Evolutionary conservation across 148 eudicot species (phyloP), one percentile per base, ranked within the genome.

Genomic region (Cornus kousa): DNA sequence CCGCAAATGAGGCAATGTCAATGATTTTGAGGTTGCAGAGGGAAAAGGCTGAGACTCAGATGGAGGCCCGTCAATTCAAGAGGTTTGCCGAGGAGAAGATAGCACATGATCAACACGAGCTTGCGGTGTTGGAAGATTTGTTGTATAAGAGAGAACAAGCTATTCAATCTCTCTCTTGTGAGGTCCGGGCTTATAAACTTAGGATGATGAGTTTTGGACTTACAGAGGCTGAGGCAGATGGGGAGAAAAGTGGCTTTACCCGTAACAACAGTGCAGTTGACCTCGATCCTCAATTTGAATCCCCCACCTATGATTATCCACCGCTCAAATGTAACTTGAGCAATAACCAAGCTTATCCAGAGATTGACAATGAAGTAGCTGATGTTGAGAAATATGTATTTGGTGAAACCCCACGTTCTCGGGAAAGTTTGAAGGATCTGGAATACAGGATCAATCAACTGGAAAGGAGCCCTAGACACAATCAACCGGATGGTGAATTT

Each of bases 1-100:
- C 99, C 79, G 92, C 99, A 14, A 92, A 87, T 71, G 99, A 96
- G 86, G 97, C 99, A 19, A 96, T 96, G 99, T 93, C 99, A 0
- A 96, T 96, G 99, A 96, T 96, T 43, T 83, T 93, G 87, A 92
- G 97, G 86, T 81, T 96, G 86, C 98, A 96, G 79, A 88, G 94
- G 73, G 99, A 96, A 82, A 96, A 93, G 84, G 96, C 96, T 5
- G 92, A 90, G 82, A 80, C 88, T 65, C 87, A 90, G 65, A 90
- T 92, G 96, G 96, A 92, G 67, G 88, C 91, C 46, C 85, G 96
- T 9, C 96, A 92, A 72, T 92, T 87, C 81, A 92, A 92, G 78
- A 86, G 96, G 17, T 90, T 88, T 78, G 84, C 88, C 17, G 96
- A 92, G 74, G 93, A 92, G 81, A 92, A 87, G 62, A 88, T 87